Percentiles rank a stretch among this genome's conserved stretches.
Evolutionary conservation across 2,329 filamentous ascomycete species (phyloP).

Genomic region (Colletotrichum sp.): DNA sequence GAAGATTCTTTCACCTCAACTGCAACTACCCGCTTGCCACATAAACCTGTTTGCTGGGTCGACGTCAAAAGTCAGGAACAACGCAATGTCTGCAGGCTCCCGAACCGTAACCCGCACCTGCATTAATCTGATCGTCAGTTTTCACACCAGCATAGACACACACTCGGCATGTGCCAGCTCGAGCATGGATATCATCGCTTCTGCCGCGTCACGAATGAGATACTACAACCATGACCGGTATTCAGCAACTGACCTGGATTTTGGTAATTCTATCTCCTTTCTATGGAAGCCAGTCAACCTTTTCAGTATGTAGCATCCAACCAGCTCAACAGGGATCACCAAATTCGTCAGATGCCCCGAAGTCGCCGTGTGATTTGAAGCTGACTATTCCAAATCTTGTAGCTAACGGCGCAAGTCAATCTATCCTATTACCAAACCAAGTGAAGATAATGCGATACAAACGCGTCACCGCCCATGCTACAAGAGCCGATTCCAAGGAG

Average conservation of each 20-base stretch:
- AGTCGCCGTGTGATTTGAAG: background rate
- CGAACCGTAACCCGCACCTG: background rate
- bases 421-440: background rate
- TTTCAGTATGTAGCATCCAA: background rate
- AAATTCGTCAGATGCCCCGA: background rate
- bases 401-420: background rate
- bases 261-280: background rate
- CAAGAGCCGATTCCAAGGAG: background rate
- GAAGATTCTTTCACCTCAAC: background rate
- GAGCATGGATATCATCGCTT: background rate
- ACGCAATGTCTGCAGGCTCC: background rate
- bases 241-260: background rate
- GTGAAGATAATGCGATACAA: background rate
- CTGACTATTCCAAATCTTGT: background rate
- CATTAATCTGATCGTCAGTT: background rate
- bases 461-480: background rate
- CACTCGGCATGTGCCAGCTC: background rate
- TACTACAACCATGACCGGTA: background rate
- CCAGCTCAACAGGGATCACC: background rate
- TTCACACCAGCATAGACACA: background rate
- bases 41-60: background rate
- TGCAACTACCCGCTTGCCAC: background rate
- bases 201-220: background rate
- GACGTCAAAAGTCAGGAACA: background rate
- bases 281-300: background rate